These are phyloP conservation scores for Mallotus nudiflorus DNA, from an alignment of 345 rosid genomes.

Conservation along the genomic window DNA sequence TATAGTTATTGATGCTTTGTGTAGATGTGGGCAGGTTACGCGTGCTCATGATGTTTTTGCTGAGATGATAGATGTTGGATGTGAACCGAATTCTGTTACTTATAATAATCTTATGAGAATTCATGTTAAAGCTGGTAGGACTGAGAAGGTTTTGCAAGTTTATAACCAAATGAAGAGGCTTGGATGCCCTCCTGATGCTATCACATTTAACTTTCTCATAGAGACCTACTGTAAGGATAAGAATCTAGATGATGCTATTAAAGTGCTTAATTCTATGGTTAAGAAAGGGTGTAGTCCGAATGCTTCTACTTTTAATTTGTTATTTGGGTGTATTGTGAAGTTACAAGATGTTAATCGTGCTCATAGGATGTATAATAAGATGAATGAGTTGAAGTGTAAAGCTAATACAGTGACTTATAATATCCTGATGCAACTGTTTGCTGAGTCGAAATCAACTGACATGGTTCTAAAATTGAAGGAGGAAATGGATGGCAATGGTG, in stretches of 20 bases:
- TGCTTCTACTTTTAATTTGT: conserved; percentile 70
- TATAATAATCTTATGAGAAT: conserved; percentile 85
- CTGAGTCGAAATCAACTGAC: conserved; percentile 61
- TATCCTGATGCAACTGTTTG: conserved; percentile 77
- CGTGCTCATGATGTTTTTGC: conserved; percentile 90
- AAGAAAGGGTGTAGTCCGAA: conserved; percentile 62
- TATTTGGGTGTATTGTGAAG: conserved; percentile 71
- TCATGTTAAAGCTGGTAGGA: conserved; percentile 82
- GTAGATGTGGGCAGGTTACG: conserved; percentile 76
- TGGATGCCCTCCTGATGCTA: conserved; percentile 56
- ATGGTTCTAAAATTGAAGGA: conserved; percentile 93
- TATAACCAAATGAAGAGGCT: conserved; percentile 90
- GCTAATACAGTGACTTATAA: conserved; percentile 75
- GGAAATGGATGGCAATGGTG: conserved; percentile 78
- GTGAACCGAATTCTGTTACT: conserved; percentile 73
- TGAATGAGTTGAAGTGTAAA: conserved; percentile 65
- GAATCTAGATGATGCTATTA: conserved; percentile 60
- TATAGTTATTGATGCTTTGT: conserved; percentile 79
- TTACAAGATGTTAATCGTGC: conserved; percentile 76
- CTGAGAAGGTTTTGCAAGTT: conserved; percentile 89
- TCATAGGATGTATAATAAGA: conserved; percentile 66
- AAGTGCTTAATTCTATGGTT: conserved; percentile 66
- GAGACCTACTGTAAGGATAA: conserved; percentile 75
- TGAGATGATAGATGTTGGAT: conserved; percentile 78
- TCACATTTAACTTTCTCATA: conserved; percentile 72